These are phyloP conservation scores for Malus sylvestris DNA, from an alignment of 306 rosid species.

Conservation along the genomic window DNA sequence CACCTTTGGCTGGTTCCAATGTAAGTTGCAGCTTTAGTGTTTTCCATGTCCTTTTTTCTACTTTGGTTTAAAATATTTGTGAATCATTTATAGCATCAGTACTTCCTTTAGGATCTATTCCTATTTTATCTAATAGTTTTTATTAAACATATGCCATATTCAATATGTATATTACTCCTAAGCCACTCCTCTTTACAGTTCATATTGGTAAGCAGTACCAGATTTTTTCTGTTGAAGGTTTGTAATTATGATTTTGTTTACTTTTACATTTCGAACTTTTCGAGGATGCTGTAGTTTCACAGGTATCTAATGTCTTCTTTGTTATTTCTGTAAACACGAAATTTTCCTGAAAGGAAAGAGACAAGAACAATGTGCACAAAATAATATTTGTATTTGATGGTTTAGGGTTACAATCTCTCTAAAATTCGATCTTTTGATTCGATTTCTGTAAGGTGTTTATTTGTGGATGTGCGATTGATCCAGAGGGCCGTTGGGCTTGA, in stretches of 20 bases:
- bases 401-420: too few relatives aligned
- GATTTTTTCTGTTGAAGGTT: not conserved
- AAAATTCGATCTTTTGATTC: too few relatives aligned
- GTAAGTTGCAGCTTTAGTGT: constrained; percentile 34
- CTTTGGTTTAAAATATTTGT: not conserved
- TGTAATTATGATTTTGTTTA: not conserved
- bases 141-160: not conserved
- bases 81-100: not conserved
- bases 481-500: too few relatives aligned
- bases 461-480: too few relatives aligned
- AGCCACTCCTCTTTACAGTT: not conserved
- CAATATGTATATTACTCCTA: not conserved
- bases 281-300: not conserved
- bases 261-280: not conserved
- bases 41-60: not conserved
- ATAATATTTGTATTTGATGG: too few relatives aligned
- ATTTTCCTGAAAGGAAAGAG: too few relatives aligned
- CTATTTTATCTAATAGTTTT: not conserved
- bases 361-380: too few relatives aligned
- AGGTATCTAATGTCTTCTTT: constrained; percentile 8
- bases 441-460: too few relatives aligned
- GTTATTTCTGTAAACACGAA: not conserved
- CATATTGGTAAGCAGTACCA: not conserved
- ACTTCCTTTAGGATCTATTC: not conserved
- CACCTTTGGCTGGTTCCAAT: constrained; percentile 83